phyloP scores from a whole-genome alignment of 1,284 basidiomycete genomes.

The Earliella scabrosa region DNA sequence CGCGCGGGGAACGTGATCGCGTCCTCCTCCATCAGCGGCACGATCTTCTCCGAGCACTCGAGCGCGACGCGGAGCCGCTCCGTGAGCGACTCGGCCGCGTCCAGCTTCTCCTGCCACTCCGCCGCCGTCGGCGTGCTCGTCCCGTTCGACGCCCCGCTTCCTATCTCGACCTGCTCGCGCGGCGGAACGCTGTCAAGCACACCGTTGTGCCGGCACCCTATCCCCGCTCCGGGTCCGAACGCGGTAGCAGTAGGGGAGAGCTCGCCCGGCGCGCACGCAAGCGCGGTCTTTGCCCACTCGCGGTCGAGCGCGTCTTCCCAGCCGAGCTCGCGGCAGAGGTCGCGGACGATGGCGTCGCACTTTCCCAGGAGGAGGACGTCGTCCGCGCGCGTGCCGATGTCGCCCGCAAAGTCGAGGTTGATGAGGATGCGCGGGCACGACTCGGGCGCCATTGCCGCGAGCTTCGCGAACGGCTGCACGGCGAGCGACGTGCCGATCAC shows the following conservation, averaged over 20 bases:
- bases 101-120: constrained; percentile 25
- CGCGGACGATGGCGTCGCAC: constrained; percentile 66
- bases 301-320: constrained; percentile 68
- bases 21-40: constrained; percentile 14
- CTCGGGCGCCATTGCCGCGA: constrained; percentile 53
- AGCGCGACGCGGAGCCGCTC: constrained; percentile 19
- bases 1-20: constrained; percentile 21
- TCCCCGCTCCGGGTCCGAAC: no score
- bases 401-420: constrained; percentile 69
- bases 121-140: constrained; percentile 17
- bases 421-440: constrained; percentile 71
- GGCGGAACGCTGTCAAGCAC: constrained; percentile 20
- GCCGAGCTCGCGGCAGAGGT: constrained; percentile 65
- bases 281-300: constrained; percentile 57
- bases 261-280: constrained; percentile 4
- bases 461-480: constrained; percentile 77
- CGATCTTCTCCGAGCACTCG: constrained; percentile 23
- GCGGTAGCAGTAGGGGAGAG: constrained; percentile 8
- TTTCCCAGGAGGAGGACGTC: constrained; percentile 69
- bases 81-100: constrained; percentile 19
- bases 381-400: constrained; percentile 54
- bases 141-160: constrained; percentile 6
- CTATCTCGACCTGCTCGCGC: constrained; percentile 15
- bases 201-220: constrained; percentile 24
- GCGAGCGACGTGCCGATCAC: constrained; percentile 92